Percentiles rank a stretch among this genome's conserved stretches.
These are phyloP conservation scores for Vaccinium macrocarpon DNA, from an alignment of 148 eudicot species.

Conservation along the genomic window DNA sequence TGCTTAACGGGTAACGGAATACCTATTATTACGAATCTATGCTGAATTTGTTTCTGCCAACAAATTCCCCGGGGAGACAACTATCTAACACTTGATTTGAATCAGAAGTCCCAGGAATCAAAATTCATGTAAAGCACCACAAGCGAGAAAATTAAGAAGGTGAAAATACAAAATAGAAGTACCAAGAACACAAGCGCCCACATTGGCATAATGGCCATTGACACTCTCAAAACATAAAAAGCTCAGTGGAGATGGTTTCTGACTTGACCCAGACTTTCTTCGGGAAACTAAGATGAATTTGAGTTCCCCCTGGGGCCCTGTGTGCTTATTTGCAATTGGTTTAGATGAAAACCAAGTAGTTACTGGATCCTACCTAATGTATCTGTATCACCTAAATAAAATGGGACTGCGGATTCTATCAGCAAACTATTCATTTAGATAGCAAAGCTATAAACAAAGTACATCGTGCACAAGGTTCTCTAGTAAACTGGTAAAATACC, in stretches of 20 bases:
- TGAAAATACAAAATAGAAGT: background rate
- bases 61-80: background rate
- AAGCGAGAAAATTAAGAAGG: background rate
- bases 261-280: background rate
- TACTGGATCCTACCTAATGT: background rate
- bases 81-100: background rate
- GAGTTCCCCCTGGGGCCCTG: background rate
- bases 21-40: background rate
- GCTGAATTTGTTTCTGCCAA: background rate
- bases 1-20: background rate
- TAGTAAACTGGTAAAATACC: background rate
- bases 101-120: background rate
- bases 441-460: background rate
- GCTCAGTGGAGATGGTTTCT: background rate
- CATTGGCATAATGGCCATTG: background rate
- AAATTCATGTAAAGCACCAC: background rate
- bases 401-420: background rate
- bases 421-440: background rate
- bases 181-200: background rate
- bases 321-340: background rate
- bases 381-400: background rate
- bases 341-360: background rate
- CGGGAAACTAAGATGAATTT: background rate
- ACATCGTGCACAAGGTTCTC: background rate
- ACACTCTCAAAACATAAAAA: background rate